Base-by-base conservation (phyloP, 352 stramenopile species). In the Phytophthora meadii region DNA sequence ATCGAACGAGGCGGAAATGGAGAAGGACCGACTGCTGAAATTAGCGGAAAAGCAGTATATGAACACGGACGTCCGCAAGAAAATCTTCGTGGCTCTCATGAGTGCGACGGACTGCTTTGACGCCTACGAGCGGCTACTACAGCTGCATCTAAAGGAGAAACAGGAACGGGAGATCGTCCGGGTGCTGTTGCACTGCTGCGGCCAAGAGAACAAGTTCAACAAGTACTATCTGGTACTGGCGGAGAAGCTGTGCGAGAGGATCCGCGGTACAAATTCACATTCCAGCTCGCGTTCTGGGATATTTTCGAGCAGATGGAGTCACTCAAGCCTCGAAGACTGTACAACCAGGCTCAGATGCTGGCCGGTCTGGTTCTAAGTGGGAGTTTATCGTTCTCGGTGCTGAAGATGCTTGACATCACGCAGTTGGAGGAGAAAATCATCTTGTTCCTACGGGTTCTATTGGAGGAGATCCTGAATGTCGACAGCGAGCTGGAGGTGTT, bases 41-140 rank as follows among this genome's bases (percentile, higher is more conserved):
- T 77, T 99, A 22, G 97, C 97, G 32, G 85, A 95, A 22, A 98
- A 98, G 71, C 94, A 98, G 73, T 91, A 95, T 61, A 99, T 99
- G 97, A 99, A 99, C 68, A 99, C 96, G 27, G 84, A 99, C 62
- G 79, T 97, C 25, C 92, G 96, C 42, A 89, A 96, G 60, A 88
- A 95, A 37, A 98, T 99, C 55, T 99, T 99, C 70, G 97, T 97
- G 53, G 97, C 97, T 27, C 94, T 99, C 65, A 99, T 99, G 94
- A 91, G 92, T 25, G 95, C 90, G 15, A 81, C 87, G 22, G 97
- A 99, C 72, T 98, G 87, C 59, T 83, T 99, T 45, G 97, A 99
- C 74, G 94, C 96, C 2, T 98, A 99, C 70, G 96, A 99, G 68
- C 96, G 97, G 27, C 77, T 99, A 42, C 68, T 97, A 52, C 80